Base-by-base conservation (phyloP, 176 grass and related monocot genomes). In the Oryza rufipogon region DNA sequence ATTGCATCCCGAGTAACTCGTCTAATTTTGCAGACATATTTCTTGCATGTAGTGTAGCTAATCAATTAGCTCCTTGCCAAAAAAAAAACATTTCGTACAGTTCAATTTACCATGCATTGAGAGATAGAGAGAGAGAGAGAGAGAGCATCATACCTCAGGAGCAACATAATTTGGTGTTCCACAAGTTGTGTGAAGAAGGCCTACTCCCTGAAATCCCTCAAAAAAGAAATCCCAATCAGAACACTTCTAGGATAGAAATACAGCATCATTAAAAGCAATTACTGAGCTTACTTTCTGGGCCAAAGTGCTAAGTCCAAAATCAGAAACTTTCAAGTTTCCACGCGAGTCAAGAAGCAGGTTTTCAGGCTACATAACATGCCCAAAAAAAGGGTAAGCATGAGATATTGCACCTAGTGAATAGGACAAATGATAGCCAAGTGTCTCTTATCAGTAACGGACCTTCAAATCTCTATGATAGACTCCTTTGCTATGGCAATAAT, bases 401-500 rank as follows among this genome's bases (percentile, higher is more conserved):
- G 58, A 88, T 51, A 75, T 65, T 52, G 39, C n/a, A 64, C 44
- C 17, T 45, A 68, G 28, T 63, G 47, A 71, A 75, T 63, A 65
- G 45, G 4, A 47, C 9, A 66, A 48, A 63, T 71, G 11, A 47
- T 64, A 39, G 12, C 17, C 6, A 25, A 68, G 22, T 16, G 81
- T 30, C 52, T 47, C 52, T 72, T 77, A 78, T 85, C 63, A 20
- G 81, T 38, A 23, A 72, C 25, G 80, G 30, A 99, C 96, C 93
- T 99, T 99, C 61, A 99, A 86, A 88, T 99, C 96, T 82, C 96
- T 93, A 78, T 96, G 96, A 82, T 89, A 99, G 54, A 96, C 93
- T 64, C 96, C 91, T 85, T 94, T 99, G 64, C 86, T 80, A 78
- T 99, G 96, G 74, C 96, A 99, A 87, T 99, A 96, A 79, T 91